These are phyloP conservation scores for Drechslerella coelobrocha DNA, from an alignment of 2,329 filamentous ascomycete species.

Conservation along the genomic window DNA sequence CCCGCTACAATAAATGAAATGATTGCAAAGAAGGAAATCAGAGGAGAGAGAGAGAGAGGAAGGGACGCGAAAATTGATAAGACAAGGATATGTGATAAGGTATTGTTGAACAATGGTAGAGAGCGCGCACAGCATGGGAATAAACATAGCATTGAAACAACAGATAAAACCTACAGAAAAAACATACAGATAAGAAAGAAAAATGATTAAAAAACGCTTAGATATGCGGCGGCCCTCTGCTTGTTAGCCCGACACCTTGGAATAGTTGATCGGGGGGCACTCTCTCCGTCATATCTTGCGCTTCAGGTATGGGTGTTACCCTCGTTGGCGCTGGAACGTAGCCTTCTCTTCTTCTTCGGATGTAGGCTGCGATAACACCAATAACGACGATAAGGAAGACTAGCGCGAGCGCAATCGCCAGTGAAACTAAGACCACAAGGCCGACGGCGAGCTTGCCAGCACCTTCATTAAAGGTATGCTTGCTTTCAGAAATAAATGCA, in stretches of 20 bases:
- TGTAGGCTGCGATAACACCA: constrained; percentile 76
- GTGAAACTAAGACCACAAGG: constrained; percentile 79
- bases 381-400: constrained; percentile 78
- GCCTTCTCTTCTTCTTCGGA: constrained; percentile 77
- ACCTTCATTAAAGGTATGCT: constrained; percentile 72
- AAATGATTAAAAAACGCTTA: constrained; percentile 15
- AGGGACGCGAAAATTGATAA: background rate
- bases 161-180: constrained; percentile 39
- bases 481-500: constrained; percentile 80
- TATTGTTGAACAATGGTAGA: constrained; percentile 9
- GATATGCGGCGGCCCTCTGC: constrained; percentile 44
- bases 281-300: constrained; percentile 44
- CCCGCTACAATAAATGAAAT: constrained; percentile 34
- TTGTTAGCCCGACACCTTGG: constrained; percentile 35
- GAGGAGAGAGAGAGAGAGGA: background rate
- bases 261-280: constrained; percentile 47
- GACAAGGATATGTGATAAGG: constrained; percentile 11
- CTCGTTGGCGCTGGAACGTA: constrained; percentile 77
- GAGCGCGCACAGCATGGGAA: constrained; percentile 13
- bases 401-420: constrained; percentile 77
- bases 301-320: constrained; percentile 53
- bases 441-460: constrained; percentile 71
- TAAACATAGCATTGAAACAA: constrained; percentile 25
- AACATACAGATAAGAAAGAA: constrained; percentile 10
- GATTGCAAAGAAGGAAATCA: constrained; percentile 23